phyloP scores from a whole-genome alignment of 345 rosid genomes.

The Sonneratia alba region DNA sequence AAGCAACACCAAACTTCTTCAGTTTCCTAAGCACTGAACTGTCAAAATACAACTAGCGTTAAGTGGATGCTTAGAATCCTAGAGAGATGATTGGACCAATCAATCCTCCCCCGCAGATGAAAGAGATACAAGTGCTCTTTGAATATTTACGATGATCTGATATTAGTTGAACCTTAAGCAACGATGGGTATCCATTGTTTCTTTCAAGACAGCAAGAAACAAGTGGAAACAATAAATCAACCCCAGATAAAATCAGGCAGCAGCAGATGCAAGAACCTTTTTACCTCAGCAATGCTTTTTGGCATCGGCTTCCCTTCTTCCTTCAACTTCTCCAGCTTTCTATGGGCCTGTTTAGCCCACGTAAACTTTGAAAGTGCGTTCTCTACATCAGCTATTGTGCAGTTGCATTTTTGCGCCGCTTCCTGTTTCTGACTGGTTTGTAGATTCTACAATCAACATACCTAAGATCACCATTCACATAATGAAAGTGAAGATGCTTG shows the following conservation, averaged over 20 bases:
- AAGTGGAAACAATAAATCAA: neutral
- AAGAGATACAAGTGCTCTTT: neutral
- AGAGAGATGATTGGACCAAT: neutral
- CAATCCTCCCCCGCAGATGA: neutral
- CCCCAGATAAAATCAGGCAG: neutral
- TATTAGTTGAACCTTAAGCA: neutral
- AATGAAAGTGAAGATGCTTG: conserved; percentile 1
- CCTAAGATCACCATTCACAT: conserved; percentile 9
- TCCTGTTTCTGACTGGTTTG: conserved; percentile 69
- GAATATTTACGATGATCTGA: neutral
- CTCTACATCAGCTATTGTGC: conserved; percentile 78
- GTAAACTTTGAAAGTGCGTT: conserved; percentile 65
- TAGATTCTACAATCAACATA: conserved; percentile 55
- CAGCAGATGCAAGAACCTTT: neutral
- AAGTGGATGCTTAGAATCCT: neutral
- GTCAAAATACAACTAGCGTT: neutral
- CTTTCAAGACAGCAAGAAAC: neutral
- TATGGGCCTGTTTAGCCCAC: conserved; percentile 83
- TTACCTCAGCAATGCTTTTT: conserved; percentile 78
- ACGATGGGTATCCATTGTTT: neutral
- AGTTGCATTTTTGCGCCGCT: conserved; percentile 69
- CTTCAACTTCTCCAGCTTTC: conserved; percentile 51
- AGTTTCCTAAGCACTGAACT: neutral
- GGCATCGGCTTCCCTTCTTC: conserved; percentile 85
- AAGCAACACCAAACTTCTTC: neutral